These are phyloP conservation scores for Lyophyllum atratum DNA, from an alignment of 768 basidiomycete species.

Conservation along the genomic window DNA sequence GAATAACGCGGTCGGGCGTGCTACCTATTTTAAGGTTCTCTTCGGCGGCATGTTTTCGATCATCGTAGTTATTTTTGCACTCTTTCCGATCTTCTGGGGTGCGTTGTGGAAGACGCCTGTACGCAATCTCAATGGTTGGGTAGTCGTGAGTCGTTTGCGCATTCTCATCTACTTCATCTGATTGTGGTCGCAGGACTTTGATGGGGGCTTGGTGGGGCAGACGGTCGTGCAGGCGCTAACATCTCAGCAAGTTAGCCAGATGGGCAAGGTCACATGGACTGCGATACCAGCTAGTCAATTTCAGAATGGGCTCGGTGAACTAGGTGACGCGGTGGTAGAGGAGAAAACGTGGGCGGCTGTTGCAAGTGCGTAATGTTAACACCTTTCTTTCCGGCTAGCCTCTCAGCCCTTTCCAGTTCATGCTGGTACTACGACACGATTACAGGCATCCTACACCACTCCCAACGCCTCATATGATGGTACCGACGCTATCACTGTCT, in stretches of 20 bases:
- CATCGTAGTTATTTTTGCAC: slow-evolving; percentile 44
- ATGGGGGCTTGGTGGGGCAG: slow-evolving; percentile 53
- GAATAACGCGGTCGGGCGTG: slow-evolving; percentile 31
- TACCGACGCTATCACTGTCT: slow-evolving; percentile 49
- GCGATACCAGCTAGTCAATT: slow-evolving; percentile 43
- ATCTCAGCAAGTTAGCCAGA: slow-evolving; percentile 16
- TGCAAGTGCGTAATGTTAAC: slow-evolving; percentile 39
- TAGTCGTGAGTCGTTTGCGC: slow-evolving; percentile 45
- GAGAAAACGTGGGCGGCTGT: slow-evolving; percentile 58
- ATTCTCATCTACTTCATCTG: neutral
- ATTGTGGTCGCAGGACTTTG: slow-evolving; percentile 51
- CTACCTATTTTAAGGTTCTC: slow-evolving; percentile 46
- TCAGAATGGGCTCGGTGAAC: slow-evolving; percentile 41
- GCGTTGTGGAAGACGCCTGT: slow-evolving; percentile 43
- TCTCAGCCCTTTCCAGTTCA: slow-evolving; percentile 34
- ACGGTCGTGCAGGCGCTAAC: slow-evolving; percentile 41
- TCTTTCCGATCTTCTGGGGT: slow-evolving; percentile 62
- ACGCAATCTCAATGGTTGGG: slow-evolving; percentile 51
- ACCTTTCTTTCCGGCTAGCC: neutral
- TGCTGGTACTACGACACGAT: slow-evolving; percentile 36
- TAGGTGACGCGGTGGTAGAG: slow-evolving; percentile 47
- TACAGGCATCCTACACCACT: slow-evolving; percentile 35
- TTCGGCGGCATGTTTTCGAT: slow-evolving; percentile 36
- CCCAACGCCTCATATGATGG: slow-evolving; percentile 50
- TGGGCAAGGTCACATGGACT: slow-evolving; percentile 46